Evolutionary conservation across 352 stramenopile species (phyloP).

Genomic region (Aphanomyces astaci): DNA sequence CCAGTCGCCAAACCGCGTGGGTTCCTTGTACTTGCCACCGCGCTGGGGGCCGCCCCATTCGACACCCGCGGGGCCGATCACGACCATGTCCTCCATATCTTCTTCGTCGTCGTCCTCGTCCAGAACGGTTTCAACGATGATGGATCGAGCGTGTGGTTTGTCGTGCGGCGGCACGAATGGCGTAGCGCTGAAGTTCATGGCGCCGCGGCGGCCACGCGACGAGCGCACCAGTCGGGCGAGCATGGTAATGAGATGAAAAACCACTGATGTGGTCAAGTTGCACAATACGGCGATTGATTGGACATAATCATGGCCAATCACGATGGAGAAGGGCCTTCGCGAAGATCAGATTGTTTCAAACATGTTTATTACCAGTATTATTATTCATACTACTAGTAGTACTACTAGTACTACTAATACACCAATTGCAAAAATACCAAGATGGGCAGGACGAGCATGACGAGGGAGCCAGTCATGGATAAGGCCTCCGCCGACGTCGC

Average conservation of each 20-base stretch:
- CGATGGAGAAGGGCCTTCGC: neutral
- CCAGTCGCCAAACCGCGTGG: constrained; percentile 96
- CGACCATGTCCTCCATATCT: constrained; percentile 92
- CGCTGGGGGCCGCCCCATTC: constrained; percentile 93
- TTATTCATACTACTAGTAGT: no score
- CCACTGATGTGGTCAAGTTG: neutral
- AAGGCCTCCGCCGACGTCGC: neutral
- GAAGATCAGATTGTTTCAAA: no score
- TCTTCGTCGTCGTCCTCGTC: constrained; percentile 66
- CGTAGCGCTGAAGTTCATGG: neutral
- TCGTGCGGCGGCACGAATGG: constrained; percentile 8
- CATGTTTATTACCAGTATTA: no score
- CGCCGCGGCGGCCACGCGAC: no score
- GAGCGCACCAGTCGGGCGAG: constrained; percentile 3
- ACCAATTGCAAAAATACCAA: no score
- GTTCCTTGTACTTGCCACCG: constrained; percentile 90
- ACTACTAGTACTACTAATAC: no score
- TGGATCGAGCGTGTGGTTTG: constrained; percentile 15
- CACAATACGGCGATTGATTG: neutral
- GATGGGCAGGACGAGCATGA: neutral
- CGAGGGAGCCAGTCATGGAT: neutral
- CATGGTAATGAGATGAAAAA: neutral
- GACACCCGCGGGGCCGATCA: constrained; percentile 70
- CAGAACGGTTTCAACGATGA: constrained; percentile 15
- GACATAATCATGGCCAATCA: constrained; percentile 1